Evolutionary conservation across 163 green algal species (phyloP), one percentile per base, ranked within the genome.

Genomic region (Volvox carteri): DNA sequence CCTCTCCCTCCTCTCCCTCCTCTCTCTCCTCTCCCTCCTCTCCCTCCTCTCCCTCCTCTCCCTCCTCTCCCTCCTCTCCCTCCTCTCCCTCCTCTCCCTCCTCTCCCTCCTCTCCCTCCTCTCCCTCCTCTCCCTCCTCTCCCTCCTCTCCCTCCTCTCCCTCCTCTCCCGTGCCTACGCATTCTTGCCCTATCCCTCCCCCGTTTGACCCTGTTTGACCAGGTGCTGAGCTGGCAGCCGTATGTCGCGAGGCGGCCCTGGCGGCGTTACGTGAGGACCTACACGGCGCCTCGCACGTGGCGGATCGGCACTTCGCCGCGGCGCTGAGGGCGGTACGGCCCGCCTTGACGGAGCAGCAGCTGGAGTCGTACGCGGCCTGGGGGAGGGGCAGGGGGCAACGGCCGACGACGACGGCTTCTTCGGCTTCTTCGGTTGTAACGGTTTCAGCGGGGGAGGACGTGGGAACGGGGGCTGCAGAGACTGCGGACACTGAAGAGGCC

Each of bases 191-290:
- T 25, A 12, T 25, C 50, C 3, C 7, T 11, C 28, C 28, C 54
- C 30, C 37, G 62, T 74, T 7, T 28, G 28, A 33, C 62, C 8
- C 62, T 23, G 62, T 28, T 33, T 37, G 28, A 50, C 8, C 68
- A 91, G 87, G 89, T 8, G 97, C 97, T 18, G 97, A 99, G 91
- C 93, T 99, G 41, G 95, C 94, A 39, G 95, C 90, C 4, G 50
- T 99, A 52, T 98, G 96, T 75, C 87, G 93, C 2, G 97, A 98
- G 83, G 97, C 97, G 18, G 95, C 96, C 7, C 84, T 98, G 81
- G 90, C 92, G 16, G 96, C 96, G 19, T 81, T 98, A 46, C 87
- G 96, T 1, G 96, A 98, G 74, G 92, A 96, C 39, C 33, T 95
- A 19, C 30, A 94, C 23, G 96, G 83, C 3, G 89, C 86, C 5